Evolutionary conservation across 164 flowering plant genomes (phyloP), one percentile per base, ranked within the genome.

Genomic region (Vitis amurensis): DNA sequence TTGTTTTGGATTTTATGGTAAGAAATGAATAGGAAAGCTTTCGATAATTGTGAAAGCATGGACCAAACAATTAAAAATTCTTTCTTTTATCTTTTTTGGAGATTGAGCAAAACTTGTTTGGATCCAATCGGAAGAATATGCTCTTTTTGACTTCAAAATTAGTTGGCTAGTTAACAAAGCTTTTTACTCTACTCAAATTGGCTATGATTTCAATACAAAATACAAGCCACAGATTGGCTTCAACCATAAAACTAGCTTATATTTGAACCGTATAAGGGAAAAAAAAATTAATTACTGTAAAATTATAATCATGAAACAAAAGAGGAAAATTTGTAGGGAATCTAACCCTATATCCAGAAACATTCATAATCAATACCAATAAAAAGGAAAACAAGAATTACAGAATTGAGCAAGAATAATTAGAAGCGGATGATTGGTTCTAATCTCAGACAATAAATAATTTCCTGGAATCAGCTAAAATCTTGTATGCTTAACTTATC

Each of bases 401-500:
- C 71, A 67, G 47, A 57, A 44, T 47, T 50, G 29, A 60, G 49
- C 12, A 47, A 51, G 66, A 62, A 59, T 30, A 71, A 49, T 61
- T 61, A 37, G 53, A 69, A 64, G 52, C 19, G 9, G 53, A 23
- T 17, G 57, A 9, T 44, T 10, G 52, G 9, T 44, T 59, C 58
- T 57, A 62, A 57, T 52, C 59, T 63, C 69, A 63, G n/a, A 51
- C 27, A 27, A 47, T 58, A n/a, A 56, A 63, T 49, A 31, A 50
- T 55, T 57, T 68, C 67, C 67, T 65, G 73, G 48, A 61, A 64
- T 76, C 23, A 66, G 65, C 74, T 55, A 70, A 37, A 37, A 37
- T 50, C 49, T 55, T 11, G 63, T 64, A 59, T 66, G 67, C 55
- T 64, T 30, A 62, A 55, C 7, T 73, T 57, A 48, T 59, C 59